Evolutionary conservation across 371 early-diverging fungal species (phyloP).

Genomic region (Apophysomyces variabilis): DNA sequence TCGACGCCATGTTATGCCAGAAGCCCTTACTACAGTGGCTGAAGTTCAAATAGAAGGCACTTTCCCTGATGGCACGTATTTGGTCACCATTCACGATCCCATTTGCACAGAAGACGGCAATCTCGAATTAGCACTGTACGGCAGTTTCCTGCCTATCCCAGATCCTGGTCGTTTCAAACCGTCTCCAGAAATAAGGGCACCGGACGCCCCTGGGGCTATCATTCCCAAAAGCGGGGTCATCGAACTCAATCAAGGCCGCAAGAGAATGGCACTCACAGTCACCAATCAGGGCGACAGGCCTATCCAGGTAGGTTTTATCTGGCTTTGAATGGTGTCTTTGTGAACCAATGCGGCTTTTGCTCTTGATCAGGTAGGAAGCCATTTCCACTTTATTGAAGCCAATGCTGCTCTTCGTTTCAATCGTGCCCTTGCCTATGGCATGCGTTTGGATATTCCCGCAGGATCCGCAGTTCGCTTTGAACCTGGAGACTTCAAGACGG

Average conservation of each 20-base stretch:
- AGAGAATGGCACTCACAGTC: constrained; percentile 69
- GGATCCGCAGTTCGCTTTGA: constrained; percentile 80
- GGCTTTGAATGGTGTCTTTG: not conserved
- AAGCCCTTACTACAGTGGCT: constrained; percentile 67
- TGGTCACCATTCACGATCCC: constrained; percentile 91
- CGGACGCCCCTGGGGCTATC: constrained; percentile 69
- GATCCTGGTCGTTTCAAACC: constrained; percentile 59
- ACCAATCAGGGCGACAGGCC: constrained; percentile 93
- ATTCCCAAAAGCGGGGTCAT: constrained; percentile 64
- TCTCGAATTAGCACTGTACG: constrained; percentile 82
- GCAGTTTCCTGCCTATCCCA: constrained; percentile 83
- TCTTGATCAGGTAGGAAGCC: constrained; percentile 76
- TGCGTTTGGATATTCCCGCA: constrained; percentile 88
- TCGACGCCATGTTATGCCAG: constrained; percentile 78
- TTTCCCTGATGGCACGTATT: constrained; percentile 89
- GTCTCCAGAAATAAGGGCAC: constrained; percentile 39
- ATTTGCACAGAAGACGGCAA: constrained; percentile 83
- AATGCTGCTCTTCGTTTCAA: constrained; percentile 83
- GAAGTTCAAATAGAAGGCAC: constrained; percentile 92
- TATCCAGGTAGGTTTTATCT: constrained; percentile 65
- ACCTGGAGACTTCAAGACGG: constrained; percentile 84
- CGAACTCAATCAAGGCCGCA: constrained; percentile 71
- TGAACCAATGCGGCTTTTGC: constrained; percentile 9
- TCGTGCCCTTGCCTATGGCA: constrained; percentile 81
- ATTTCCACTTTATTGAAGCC: constrained; percentile 93